phyloP scores from a whole-genome alignment of 2,329 filamentous ascomycete genomes.

The Reticulascus tulasneorum region DNA sequence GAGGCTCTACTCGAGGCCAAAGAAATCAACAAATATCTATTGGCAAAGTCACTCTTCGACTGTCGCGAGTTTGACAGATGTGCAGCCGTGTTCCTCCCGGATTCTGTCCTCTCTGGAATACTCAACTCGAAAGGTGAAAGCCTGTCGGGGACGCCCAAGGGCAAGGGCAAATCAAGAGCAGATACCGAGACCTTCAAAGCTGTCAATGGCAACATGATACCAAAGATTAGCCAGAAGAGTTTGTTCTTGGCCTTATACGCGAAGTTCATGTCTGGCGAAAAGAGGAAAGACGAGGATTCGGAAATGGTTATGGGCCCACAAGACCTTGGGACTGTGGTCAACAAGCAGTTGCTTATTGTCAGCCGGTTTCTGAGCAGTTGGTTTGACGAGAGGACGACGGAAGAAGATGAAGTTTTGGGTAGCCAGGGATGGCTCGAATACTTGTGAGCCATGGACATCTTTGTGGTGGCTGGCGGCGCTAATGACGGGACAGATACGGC shows the following conservation, averaged over 20 bases:
- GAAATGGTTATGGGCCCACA: conserved; percentile 96
- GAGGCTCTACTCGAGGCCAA: conserved; percentile 74
- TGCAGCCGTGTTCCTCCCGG: conserved; percentile 81
- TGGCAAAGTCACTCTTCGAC: conserved; percentile 93
- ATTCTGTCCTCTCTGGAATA: conserved; percentile 67
- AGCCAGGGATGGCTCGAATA: conserved; percentile 95
- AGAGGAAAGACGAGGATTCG: conserved; percentile 91
- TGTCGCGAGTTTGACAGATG: conserved; percentile 94
- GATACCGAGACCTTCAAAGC: conserved; percentile 16
- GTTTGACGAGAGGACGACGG: conserved; percentile 63
- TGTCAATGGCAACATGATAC: conserved; percentile 30
- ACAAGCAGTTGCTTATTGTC: conserved; percentile 77
- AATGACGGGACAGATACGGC: conserved; percentile 58
- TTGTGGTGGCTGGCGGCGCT: conserved; percentile 2
- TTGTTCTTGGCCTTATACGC: conserved; percentile 90
- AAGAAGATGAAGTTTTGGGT: conserved; percentile 55
- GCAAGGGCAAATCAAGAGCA: conserved; percentile 58
- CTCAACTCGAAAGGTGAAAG: conserved; percentile 45
- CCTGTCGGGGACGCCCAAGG: conserved; percentile 39
- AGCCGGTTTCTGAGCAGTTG: conserved; percentile 74
- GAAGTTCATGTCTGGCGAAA: conserved; percentile 89
- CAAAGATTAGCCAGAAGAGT: conserved; percentile 78
- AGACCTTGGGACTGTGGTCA: conserved; percentile 78
- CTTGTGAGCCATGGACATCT: conserved; percentile 39
- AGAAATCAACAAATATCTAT: conserved; percentile 78